Evolutionary conservation across 140 eudicot species (phyloP), one percentile per base, ranked within the genome.

Genomic region (Oenanthe javanica): DNA sequence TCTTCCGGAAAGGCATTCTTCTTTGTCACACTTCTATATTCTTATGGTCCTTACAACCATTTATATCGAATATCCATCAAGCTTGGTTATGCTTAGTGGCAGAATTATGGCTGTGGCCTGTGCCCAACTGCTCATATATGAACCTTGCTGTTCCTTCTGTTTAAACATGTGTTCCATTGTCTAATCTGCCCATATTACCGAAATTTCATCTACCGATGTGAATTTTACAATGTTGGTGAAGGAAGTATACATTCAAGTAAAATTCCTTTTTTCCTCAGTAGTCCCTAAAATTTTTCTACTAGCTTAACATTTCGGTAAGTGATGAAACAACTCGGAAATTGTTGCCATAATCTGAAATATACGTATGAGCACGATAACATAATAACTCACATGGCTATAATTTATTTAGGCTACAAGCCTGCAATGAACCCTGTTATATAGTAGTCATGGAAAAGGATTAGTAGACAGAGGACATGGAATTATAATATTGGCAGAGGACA

Each of bases 91-190:
- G 82, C 48, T 83, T 85, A 69, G 79, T 51, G 47, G 79, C 83
- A 46, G 84, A 81, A 79, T 86, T 86, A 73, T 80, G 77, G 12
- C 98, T 96, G 82, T 93, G 93, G 27, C 98, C 98, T 52, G 59
- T 14, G 59, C 59, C 59, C 59, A 51, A 12, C 14, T 51, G 40
- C 40, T 36, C 40, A 40, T 87, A 86, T 81, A 89, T 91, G 87
- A 87, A 89, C 85, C 93, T 89, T 55, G 94, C 96, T 31, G 86
- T 79, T 6, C 86, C 94, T 81, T 91, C 96, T 1, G 97, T 80
- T 85, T 93, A 36, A 36, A 78, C 81, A 67, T 91, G 94, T 43
- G 87, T 93, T 79, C 91, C 98, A 67, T 86, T 87, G 25, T 89
- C 88, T 90, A 91, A 83, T 82, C 98, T 91, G 86, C 64, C 75